Base-by-base conservation (phyloP, 2,329 filamentous ascomycete species). In the Endocalyx cinctus region DNA sequence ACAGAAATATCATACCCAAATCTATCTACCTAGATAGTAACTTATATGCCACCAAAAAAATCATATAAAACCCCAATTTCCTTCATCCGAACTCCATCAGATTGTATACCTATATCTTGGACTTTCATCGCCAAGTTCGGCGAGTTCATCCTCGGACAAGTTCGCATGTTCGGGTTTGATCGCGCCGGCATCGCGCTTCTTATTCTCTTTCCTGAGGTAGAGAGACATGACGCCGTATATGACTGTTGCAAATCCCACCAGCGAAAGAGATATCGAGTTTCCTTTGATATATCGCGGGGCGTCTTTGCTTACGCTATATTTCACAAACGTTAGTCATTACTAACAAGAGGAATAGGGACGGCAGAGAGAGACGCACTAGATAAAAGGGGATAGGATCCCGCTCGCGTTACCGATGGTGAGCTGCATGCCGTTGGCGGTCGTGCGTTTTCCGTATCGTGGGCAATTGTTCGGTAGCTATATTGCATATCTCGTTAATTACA, bases 401-500 rank as follows among this genome's bases (percentile, higher is more conserved):
- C 78, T 73, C 12, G 70, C 67, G 43, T 88, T 88, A 3, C 82
- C 83, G 33, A 81, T 70, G 0, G 77, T 84, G 22, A 87, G 63
- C 53, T 87, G 82, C 52, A 87, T 53, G 0, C 81, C 84, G 2
- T 76, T 84, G 0, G 80, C 82, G 0, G 81, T 83, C 0, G 83
- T 83, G 19, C 84, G 68, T 57, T 88, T 89, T 8, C 83, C 84
- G 45, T 87, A 89, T 6, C 84, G 69, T 2, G 85, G 84, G 12
- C 74, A 71, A 39, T 87, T 88, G 13, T 73, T 79, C 1, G 82
- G 73, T 25, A 82, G 47, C 59, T 63, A 30, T 26, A 31, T 22
- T 16, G 7, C 20, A 23, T n/a, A 23, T n/a, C n/a, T n/a, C 10
- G 16, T 20, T 33, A 22, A 16, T n/a, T 7, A n/a, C n/a, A n/a